Evolutionary conservation across 306 rosid genomes (phyloP).

Genomic region (Morella rubra): DNA sequence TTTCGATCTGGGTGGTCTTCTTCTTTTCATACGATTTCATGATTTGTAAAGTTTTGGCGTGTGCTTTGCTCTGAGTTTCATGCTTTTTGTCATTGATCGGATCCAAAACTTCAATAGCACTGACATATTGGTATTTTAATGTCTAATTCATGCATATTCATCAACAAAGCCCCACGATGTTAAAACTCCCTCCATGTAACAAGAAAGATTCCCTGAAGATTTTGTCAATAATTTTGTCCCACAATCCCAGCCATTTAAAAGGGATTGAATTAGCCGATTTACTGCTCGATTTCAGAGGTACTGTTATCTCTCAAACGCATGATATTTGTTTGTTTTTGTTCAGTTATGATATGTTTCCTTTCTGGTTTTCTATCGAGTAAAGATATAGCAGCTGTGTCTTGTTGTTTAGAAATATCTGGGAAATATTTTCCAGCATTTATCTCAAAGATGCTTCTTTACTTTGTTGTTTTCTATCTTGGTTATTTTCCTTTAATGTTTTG

Average conservation of each 20-base stretch:
- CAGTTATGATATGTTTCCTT: conserved; percentile 38
- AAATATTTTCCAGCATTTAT: conserved; percentile 10
- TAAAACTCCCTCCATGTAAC: conserved; percentile 31
- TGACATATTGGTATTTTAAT: conserved; percentile 5
- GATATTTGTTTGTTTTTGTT: conserved; percentile 17
- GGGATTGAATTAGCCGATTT: conserved; percentile 33
- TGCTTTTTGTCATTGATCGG: too few relatives aligned
- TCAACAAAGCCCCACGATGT: conserved; percentile 23
- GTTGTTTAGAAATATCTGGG: conserved; percentile 13
- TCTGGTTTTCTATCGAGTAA: conserved; percentile 31
- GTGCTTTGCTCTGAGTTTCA: too few relatives aligned
- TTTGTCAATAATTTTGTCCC: conserved; percentile 26
- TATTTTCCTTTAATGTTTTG: not conserved
- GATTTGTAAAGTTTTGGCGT: too few relatives aligned
- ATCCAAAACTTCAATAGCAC: too few relatives aligned
- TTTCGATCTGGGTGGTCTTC: not conserved
- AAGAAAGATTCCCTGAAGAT: conserved; percentile 41
- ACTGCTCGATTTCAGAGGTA: conserved; percentile 31
- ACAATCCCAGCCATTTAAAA: conserved; percentile 38
- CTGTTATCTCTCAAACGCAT: conserved; percentile 13
- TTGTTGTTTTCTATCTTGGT: conserved; percentile 21
- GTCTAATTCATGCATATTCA: conserved; percentile 26
- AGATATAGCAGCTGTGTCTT: conserved; percentile 25
- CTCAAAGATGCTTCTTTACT: conserved; percentile 16
- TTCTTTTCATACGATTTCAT: conserved; percentile 21